Evolutionary conservation across 176 grass and related monocot genomes (phyloP).

Genomic region (Microstegium vimineum): DNA sequence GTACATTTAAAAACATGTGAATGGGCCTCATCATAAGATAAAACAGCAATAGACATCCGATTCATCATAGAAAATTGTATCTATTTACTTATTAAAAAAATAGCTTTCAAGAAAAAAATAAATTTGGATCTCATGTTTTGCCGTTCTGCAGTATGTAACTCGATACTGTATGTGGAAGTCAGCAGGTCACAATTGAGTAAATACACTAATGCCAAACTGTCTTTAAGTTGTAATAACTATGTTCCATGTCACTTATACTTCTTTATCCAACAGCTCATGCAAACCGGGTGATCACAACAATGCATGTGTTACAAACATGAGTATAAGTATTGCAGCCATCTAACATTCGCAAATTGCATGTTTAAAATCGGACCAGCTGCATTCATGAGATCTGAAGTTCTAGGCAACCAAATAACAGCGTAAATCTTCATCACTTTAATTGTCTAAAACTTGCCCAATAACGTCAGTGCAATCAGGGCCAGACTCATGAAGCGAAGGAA

Average conservation of each 20-base stretch:
- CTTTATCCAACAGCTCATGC: background rate
- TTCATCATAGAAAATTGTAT: background rate
- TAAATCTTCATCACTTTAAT: background rate
- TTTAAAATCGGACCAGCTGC: background rate
- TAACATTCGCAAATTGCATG: background rate
- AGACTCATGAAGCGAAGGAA: conserved; percentile 19
- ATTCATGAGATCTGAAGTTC: background rate
- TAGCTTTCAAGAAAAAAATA: background rate
- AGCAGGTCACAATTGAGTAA: background rate
- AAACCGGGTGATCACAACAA: background rate
- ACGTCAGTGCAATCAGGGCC: background rate
- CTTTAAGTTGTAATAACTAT: conserved; percentile 2
- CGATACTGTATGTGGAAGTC: background rate
- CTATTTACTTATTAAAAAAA: background rate
- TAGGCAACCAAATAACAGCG: background rate
- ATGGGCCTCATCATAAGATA: background rate
- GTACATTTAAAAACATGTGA: background rate
- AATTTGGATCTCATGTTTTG: background rate
- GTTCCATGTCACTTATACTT: background rate
- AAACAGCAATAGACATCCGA: background rate
- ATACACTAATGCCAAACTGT: background rate
- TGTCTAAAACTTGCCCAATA: background rate
- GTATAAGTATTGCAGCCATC: background rate
- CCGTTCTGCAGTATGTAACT: background rate
- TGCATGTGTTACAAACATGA: background rate